Base-by-base conservation (phyloP, 164 flowering plant species). In the Umbilicus rupestris region DNA sequence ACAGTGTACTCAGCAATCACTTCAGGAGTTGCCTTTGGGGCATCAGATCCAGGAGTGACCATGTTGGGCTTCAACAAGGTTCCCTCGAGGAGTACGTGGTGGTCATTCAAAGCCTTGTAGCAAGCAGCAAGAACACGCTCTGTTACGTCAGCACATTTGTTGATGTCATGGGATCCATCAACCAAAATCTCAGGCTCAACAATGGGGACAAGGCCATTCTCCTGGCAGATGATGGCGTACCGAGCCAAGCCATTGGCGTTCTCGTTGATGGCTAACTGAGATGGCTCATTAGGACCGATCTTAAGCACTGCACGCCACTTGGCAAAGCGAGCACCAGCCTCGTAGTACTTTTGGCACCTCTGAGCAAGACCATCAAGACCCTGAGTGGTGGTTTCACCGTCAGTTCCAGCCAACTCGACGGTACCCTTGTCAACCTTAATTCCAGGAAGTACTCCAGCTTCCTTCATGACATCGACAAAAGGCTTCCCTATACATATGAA, bases 401-500 rank as follows among this genome's bases (percentile, higher is more conserved):
- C 71, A 72, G 90, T 87, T 1, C 90, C 90, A 62, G 87, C 80
- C 31, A 87, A 86, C 76, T 75, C 90, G 66, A 86, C 90, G 3
- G 88, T 83, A 71, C 94, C 94, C 84, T 84, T 84, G 78, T 87
- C 94, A 35, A 87, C 90, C 77, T 87, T 86, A 66, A 87, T 87
- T n/a, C 94, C 94, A 3, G 90, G 86, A 9, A 87, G 85, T 58
- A 83, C 94, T 37, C 87, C 85, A 45, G 81, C 84, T 66, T 86
- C 89, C 79, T 87, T 87, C 67, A 87, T 26, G 60, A 86, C 79
- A 1, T 87, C 94, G 45, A 87, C 94, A 45, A 87, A 85, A 1
- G 89, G 94, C 73, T 83, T 84, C 37, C 90, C 87, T 84, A 22
- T 12, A 29, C 31, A 39, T 44, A 60, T 50, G 19, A 28, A 39